phyloP scores from a whole-genome alignment of 2,329 filamentous ascomycete genomes.

The Sporothrix inflata region DNA sequence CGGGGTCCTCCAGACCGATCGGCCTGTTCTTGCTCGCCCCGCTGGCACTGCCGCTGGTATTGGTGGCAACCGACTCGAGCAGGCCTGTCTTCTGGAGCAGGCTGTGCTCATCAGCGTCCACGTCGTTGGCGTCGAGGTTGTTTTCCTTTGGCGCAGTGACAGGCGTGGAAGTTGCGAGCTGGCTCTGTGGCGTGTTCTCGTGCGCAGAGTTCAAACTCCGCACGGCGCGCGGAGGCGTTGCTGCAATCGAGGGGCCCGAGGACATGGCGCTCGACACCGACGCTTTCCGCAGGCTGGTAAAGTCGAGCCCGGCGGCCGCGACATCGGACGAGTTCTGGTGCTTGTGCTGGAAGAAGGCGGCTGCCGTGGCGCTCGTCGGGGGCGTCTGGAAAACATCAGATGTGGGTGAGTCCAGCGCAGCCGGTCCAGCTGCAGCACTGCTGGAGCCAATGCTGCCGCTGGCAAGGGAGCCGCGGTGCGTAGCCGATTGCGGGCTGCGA shows the following conservation, averaged over 20 bases:
- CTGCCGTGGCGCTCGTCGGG: conserved; percentile 46
- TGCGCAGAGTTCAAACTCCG: conserved; percentile 40
- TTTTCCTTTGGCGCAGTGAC: conserved; percentile 31
- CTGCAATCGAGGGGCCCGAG: conserved; percentile 43
- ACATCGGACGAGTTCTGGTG: conserved; percentile 51
- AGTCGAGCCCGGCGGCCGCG: conserved; percentile 43
- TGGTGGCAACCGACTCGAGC: conserved; percentile 47
- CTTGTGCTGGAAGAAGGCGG: conserved; percentile 43
- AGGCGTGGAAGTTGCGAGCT: conserved; percentile 7
- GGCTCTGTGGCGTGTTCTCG: conserved; percentile 34
- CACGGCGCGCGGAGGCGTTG: conserved; percentile 42
- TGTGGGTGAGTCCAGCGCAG: conserved; percentile 44
- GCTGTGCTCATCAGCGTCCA: conserved; percentile 69
- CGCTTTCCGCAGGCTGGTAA: conserved; percentile 43
- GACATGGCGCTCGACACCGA: conserved; percentile 50
- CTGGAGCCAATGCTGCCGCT: conserved; percentile 26
- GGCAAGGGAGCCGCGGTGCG: conserved; percentile 39
- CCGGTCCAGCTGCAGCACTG: neutral
- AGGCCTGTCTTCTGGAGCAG: conserved; percentile 70
- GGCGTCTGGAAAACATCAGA: conserved; percentile 56
- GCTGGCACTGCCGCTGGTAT: neutral
- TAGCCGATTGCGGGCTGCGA: conserved; percentile 45
- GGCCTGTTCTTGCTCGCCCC: conserved; percentile 22
- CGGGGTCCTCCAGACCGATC: neutral
- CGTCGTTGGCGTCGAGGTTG: conserved; percentile 44